These are phyloP conservation scores for Gorgonomyces haynaldii DNA, from an alignment of 192 early-diverging fungal genomes.

Conservation along the genomic window DNA sequence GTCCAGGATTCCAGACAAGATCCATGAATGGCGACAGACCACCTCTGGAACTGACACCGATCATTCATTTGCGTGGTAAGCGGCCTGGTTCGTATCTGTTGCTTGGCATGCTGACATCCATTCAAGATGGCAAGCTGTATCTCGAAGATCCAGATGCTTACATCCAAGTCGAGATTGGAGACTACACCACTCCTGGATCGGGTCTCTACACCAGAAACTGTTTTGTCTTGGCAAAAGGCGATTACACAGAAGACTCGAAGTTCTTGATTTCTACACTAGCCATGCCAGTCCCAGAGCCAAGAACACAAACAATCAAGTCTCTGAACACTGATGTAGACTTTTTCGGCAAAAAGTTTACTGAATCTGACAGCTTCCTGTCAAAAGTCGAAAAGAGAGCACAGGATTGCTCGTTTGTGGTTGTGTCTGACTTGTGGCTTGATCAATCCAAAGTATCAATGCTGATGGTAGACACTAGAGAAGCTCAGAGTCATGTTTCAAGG, in stretches of 20 bases:
- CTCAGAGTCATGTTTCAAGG: constrained; percentile 62
- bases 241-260: neutral
- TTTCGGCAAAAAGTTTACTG: constrained; percentile 19
- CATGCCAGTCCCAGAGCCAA: constrained; percentile 1
- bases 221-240: constrained; percentile 77
- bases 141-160: constrained; percentile 73
- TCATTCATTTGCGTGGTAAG: constrained; percentile 69
- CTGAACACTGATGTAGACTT: constrained; percentile 3
- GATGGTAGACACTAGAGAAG: constrained; percentile 52
- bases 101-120: constrained; percentile 80
- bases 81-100: constrained; percentile 54
- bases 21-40: constrained; percentile 34
- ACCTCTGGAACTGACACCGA: constrained; percentile 47
- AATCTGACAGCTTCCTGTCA: constrained; percentile 15
- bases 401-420: constrained; percentile 59
- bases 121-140: constrained; percentile 66
- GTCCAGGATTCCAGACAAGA: constrained; percentile 63
- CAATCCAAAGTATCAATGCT: constrained; percentile 46
- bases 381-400: constrained; percentile 25
- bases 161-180: constrained; percentile 54
- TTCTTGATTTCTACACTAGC: neutral
- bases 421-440: constrained; percentile 85
- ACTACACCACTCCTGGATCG: constrained; percentile 18
- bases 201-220: constrained; percentile 79
- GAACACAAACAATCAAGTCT: neutral